Conservation (phyloP, 148 eudicot species). For the Diospyros kaki region DNA sequence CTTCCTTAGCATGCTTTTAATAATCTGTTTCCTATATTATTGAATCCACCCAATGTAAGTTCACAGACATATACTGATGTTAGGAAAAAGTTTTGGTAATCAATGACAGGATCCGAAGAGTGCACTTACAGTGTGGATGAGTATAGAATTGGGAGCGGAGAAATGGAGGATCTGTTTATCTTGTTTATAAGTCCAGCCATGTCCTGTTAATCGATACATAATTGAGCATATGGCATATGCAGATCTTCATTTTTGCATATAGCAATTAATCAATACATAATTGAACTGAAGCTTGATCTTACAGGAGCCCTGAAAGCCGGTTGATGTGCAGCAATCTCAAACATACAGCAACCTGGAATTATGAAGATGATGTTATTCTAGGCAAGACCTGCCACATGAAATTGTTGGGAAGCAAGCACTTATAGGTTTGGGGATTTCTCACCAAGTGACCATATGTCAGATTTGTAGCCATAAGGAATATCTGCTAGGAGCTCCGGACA, state of each 20-base stretch:
- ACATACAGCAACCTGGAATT: constrained; percentile 81
- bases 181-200: constrained; percentile 82
- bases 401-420: neutral
- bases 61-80: too few species aligned
- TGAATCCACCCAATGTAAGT: too few species aligned
- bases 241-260: neutral
- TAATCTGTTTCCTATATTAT: constrained; percentile 39
- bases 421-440: constrained; percentile 13
- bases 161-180: constrained; percentile 68
- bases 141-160: constrained; percentile 77
- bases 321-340: constrained; percentile 96
- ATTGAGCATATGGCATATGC: neutral
- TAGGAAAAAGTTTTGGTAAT: too few species aligned
- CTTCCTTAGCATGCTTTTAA: constrained; percentile 54
- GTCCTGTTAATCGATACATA: constrained; percentile 47
- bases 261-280: neutral
- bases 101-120: neutral
- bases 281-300: constrained; percentile 23
- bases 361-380: neutral
- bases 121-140: constrained; percentile 77
- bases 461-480: constrained; percentile 82
- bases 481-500: constrained; percentile 87
- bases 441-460: constrained; percentile 96
- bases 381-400: neutral
- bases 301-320: constrained; percentile 88